Evolutionary conservation across 495 filamentous ascomycete species (phyloP).

Genomic region (Copromyces sp.): DNA sequence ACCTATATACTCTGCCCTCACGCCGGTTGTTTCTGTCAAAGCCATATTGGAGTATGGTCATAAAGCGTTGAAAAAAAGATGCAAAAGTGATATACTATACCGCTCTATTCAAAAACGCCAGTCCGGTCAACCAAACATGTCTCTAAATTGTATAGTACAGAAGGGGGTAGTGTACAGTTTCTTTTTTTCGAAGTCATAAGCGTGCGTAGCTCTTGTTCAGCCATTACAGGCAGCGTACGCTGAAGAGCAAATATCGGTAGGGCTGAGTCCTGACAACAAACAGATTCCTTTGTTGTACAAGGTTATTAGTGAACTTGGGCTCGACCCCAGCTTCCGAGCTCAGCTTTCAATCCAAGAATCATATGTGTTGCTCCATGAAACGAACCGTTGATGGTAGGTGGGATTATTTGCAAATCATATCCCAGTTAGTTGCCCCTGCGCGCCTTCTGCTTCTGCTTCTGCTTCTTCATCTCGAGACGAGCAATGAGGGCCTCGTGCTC

Average conservation of each 20-base stretch:
- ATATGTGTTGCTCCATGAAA: not conserved
- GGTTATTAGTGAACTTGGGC: not conserved
- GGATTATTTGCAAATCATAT: not conserved
- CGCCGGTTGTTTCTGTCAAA: not conserved
- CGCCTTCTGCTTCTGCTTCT: constrained; percentile 5
- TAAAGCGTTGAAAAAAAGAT: not conserved
- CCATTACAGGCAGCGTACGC: not conserved
- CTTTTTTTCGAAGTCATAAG: not conserved
- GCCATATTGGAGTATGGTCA: not conserved
- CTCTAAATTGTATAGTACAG: not conserved
- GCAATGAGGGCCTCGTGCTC: constrained; percentile 28
- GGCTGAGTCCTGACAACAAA: not conserved
- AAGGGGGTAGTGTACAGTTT: not conserved
- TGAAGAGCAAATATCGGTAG: not conserved
- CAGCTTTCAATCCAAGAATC: not conserved
- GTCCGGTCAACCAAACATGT: not conserved
- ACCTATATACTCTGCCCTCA: not conserved
- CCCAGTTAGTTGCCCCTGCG: not conserved
- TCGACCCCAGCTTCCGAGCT: not conserved
- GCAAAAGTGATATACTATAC: not conserved
- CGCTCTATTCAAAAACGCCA: not conserved
- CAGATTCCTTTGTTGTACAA: not conserved
- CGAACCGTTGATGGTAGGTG: not conserved
- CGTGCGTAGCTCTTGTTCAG: not conserved
- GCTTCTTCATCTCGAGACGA: constrained; percentile 21